phyloP scores from a whole-genome alignment of 176 grass and related monocot species.

The Hordeum marinum region DNA sequence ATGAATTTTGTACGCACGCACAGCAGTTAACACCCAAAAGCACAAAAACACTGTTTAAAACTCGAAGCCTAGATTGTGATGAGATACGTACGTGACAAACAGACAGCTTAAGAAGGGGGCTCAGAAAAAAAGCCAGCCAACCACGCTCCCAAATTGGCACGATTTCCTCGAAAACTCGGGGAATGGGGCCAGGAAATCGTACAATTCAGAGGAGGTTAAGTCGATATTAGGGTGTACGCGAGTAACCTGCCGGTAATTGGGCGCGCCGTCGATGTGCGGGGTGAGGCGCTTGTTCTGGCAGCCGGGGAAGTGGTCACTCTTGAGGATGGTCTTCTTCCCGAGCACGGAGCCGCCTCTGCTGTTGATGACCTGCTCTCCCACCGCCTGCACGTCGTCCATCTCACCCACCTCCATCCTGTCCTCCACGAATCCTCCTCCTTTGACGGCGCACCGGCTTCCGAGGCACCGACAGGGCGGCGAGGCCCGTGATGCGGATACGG shows the following conservation, averaged over 20 bases:
- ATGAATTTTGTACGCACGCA: neutral
- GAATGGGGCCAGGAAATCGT: neutral
- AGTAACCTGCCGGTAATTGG: slow-evolving; percentile 87
- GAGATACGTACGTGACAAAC: neutral
- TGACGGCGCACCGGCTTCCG: neutral
- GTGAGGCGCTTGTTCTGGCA: slow-evolving; percentile 93
- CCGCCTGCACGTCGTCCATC: slow-evolving; percentile 46
- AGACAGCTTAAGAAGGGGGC: neutral
- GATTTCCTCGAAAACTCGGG: neutral
- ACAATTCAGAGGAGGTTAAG: neutral
- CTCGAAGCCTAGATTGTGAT: neutral
- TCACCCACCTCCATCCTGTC: slow-evolving; percentile 3
- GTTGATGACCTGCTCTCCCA: slow-evolving; percentile 76
- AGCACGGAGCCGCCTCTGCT: slow-evolving; percentile 90
- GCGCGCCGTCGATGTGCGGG: slow-evolving; percentile 95
- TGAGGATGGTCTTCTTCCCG: slow-evolving; percentile 98
- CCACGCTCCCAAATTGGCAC: neutral
- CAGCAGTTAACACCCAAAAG: neutral
- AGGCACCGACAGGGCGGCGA: neutral
- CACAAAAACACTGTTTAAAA: neutral
- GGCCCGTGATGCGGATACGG: neutral
- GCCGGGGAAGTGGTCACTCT: slow-evolving; percentile 96
- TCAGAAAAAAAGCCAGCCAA: neutral
- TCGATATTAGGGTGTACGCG: neutral
- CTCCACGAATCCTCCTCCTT: neutral